A percentile compares a stretch with the other conserved stretches of the same genome.
phyloP scores from a whole-genome alignment of 345 rosid species.

The Eucalyptus erythrocorys region DNA sequence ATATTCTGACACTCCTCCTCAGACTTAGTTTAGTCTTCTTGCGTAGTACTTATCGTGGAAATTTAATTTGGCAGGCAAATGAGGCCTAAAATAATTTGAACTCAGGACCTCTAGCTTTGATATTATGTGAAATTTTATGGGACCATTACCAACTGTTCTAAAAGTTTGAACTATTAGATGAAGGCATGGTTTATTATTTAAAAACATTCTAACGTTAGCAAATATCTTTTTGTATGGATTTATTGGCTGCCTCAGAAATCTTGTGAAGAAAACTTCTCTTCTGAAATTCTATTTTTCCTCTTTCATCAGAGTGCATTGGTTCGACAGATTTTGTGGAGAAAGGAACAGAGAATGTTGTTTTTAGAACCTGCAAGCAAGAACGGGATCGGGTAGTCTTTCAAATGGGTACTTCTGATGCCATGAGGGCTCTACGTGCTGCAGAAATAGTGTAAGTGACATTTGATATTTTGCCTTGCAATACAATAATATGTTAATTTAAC shows the following conservation, averaged over 20 bases:
- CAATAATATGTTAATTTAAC: background rate
- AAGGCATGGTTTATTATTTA: too few relatives aligned
- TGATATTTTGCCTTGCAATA: background rate
- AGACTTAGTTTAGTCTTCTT: too few relatives aligned
- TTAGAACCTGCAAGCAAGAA: constrained; percentile 71
- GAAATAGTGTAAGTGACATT: constrained; percentile 50
- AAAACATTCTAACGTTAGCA: too few relatives aligned
- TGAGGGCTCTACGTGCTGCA: constrained; percentile 78
- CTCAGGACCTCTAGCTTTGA: too few relatives aligned
- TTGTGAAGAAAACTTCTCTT: background rate
- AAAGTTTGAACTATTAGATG: too few relatives aligned
- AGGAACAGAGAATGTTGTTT: constrained; percentile 69
- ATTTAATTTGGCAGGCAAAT: too few relatives aligned
- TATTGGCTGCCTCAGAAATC: background rate
- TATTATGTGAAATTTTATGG: too few relatives aligned
- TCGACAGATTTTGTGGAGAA: constrained; percentile 82
- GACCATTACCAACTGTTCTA: too few relatives aligned
- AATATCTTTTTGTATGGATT: background rate
- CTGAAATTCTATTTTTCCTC: background rate
- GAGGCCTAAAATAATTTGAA: too few relatives aligned
- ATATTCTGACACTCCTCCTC: too few relatives aligned
- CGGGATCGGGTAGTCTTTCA: constrained; percentile 60
- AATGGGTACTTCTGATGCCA: constrained; percentile 94
- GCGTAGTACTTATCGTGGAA: too few relatives aligned
- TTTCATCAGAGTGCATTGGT: constrained; percentile 33